Evolutionary conservation across 768 basidiomycete species (phyloP).

Genomic region (Suillus weaverae): DNA sequence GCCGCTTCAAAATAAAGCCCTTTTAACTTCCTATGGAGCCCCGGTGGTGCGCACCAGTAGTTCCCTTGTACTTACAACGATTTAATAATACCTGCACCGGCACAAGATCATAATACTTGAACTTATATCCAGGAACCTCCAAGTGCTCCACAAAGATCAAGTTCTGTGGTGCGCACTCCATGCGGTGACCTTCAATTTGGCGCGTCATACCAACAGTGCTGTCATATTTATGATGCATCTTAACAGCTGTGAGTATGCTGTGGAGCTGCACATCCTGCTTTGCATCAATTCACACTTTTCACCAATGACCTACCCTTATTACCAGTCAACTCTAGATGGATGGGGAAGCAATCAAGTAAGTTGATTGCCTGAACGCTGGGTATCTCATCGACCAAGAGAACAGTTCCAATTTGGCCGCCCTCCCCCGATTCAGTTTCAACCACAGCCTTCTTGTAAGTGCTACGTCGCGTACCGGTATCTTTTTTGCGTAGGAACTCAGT

Average conservation of each 20-base stretch:
- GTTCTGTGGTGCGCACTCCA: background rate
- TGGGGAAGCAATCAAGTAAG: slow-evolving; percentile 49
- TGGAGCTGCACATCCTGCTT: background rate
- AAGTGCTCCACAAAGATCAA: background rate
- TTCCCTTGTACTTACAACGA: too few species aligned
- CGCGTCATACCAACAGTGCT: background rate
- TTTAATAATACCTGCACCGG: too few species aligned
- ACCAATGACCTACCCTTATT: slow-evolving; percentile 48
- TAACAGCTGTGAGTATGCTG: background rate
- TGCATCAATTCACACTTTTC: background rate
- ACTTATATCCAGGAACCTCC: background rate
- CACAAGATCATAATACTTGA: too few species aligned
- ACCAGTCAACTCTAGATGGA: slow-evolving; percentile 39
- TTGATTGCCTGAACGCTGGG: background rate
- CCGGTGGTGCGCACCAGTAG: too few species aligned
- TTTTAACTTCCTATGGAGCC: too few species aligned
- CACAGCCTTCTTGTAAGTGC: slow-evolving; percentile 54
- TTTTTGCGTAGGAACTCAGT: slow-evolving; percentile 6
- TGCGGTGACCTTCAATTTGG: background rate
- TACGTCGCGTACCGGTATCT: slow-evolving; percentile 7
- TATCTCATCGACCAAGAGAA: background rate
- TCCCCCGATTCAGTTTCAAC: slow-evolving; percentile 36
- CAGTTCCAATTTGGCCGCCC: slow-evolving; percentile 37
- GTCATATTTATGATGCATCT: background rate
- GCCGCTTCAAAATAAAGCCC: too few species aligned